A percentile compares a stretch with the other conserved stretches of the same genome.
phyloP scores from a whole-genome alignment of 1,284 basidiomycete genomes.

The Ceratobasidium sp. region DNA sequence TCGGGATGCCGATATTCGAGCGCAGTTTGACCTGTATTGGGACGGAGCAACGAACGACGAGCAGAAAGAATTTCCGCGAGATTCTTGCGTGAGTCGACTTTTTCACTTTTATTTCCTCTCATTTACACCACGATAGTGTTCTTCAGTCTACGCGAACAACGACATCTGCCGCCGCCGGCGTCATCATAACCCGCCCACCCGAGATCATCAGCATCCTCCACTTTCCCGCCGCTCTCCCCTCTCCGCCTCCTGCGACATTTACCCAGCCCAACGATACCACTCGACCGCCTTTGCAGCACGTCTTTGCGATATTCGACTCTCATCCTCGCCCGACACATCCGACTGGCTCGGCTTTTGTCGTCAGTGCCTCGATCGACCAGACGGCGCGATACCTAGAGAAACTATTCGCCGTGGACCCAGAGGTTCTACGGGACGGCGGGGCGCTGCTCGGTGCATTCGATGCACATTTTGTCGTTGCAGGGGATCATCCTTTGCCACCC shows the following conservation, averaged over 20 bases:
- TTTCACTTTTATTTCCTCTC: background rate
- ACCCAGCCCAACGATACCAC: conserved; percentile 18
- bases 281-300: conserved; percentile 50
- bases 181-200: conserved; percentile 75
- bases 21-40: conserved; percentile 11
- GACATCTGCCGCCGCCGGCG: conserved; percentile 54
- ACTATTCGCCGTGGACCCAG: conserved; percentile 49
- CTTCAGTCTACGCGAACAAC: conserved; percentile 33
- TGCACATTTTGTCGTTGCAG: conserved; percentile 55
- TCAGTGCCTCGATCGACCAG: conserved; percentile 62
- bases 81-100: conserved; percentile 3
- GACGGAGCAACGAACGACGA: conserved; percentile 26
- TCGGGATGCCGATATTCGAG: conserved; percentile 57
- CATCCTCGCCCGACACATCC: conserved; percentile 70
- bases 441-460: conserved; percentile 58
- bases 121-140: background rate
- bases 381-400: conserved; percentile 62
- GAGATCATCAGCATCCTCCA: conserved; percentile 72
- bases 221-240: conserved; percentile 56
- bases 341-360: conserved; percentile 68
- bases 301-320: conserved; percentile 73
- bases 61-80: conserved; percentile 32
- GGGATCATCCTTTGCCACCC: background rate
- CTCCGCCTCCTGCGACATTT: conserved; percentile 47
- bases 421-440: conserved; percentile 66